Evolutionary conservation across 148 eudicot genomes (phyloP), one percentile per base, ranked within the genome.

Genomic region (Oxyria digyna): DNA sequence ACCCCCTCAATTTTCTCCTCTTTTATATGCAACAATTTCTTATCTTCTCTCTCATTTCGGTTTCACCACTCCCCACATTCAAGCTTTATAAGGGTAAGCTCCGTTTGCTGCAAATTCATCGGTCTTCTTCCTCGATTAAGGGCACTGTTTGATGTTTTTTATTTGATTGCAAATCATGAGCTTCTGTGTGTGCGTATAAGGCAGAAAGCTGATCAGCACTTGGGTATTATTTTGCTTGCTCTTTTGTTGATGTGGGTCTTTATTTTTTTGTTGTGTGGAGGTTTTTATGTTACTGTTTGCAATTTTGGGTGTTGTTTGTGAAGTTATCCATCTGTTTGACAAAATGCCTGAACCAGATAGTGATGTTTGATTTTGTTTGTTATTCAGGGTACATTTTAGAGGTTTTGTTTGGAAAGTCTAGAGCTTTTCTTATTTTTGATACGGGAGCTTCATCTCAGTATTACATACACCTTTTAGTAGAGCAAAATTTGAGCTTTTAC

Each of bases 11-110:
- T 13, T 59, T 59, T 59, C 65, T 31, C 65, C 65, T 6, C 1
- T 27, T 59, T 55, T 55, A 4, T 26, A 13, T 55, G 26, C 62
- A 55, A 55, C 62, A 13, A 55, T 59, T 20, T 59, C 10, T 14
- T 0, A 4, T 59, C 65, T 31, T 59, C 65, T 59, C 65, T 59
- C 37, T 59, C 65, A 18, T 59, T 59, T 59, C 65, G 8, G 65
- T 59, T 59, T 59, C 65, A 20, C n/a, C 3, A 14, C 35, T 29
- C 38, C 65, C 65, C 20, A 29, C 63, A 59, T 1, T 31, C 9
- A 15, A 59, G 65, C 65, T 24, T 57, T 26, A 57, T 12, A 11
- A 8, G 15, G 64, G 64, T 57, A 57, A 3, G 64, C 64, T 12
- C 64, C 64, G 18, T 31, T 59, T 59, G 35, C 37, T 59, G 37